Percentiles rank a stretch among this genome's conserved stretches.
phyloP scores from a whole-genome alignment of 2,329 filamentous ascomycete genomes.

The Fusarium pilosicola region DNA sequence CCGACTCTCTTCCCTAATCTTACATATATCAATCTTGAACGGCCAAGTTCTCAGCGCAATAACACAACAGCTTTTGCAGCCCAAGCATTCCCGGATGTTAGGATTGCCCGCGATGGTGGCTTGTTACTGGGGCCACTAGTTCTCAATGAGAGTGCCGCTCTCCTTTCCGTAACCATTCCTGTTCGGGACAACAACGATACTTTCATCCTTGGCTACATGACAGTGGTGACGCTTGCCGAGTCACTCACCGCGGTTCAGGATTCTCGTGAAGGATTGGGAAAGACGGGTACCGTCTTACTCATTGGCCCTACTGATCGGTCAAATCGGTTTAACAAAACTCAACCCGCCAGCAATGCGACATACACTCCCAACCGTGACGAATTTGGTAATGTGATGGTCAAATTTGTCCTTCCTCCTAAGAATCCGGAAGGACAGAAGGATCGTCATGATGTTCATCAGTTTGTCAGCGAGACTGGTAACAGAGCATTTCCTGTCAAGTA shows the following conservation, averaged over 20 bases:
- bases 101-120: conserved; percentile 62
- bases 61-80: conserved; percentile 57
- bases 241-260: conserved; percentile 70
- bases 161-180: conserved; percentile 84
- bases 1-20: conserved; percentile 81
- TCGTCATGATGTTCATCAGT: conserved; percentile 55
- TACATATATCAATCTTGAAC: conserved; percentile 65
- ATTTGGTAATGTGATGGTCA: conserved; percentile 59
- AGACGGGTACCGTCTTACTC: conserved; percentile 75
- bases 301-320: conserved; percentile 73
- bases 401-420: conserved; percentile 69
- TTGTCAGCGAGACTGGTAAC: conserved; percentile 53
- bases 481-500: conserved; percentile 65
- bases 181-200: conserved; percentile 70
- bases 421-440: conserved; percentile 52
- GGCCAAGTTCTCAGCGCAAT: conserved; percentile 53
- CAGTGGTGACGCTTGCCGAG: conserved; percentile 75
- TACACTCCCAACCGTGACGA: conserved; percentile 51
- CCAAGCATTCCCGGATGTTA: conserved; percentile 60
- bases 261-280: conserved; percentile 75
- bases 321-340: conserved; percentile 68
- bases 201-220: conserved; percentile 85
- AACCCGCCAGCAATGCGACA: conserved; percentile 59
- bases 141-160: conserved; percentile 76
- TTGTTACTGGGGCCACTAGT: conserved; percentile 81